Evolutionary conservation across 2,329 filamentous ascomycete species (phyloP).

Genomic region (Arthrinium phaeospermum): DNA sequence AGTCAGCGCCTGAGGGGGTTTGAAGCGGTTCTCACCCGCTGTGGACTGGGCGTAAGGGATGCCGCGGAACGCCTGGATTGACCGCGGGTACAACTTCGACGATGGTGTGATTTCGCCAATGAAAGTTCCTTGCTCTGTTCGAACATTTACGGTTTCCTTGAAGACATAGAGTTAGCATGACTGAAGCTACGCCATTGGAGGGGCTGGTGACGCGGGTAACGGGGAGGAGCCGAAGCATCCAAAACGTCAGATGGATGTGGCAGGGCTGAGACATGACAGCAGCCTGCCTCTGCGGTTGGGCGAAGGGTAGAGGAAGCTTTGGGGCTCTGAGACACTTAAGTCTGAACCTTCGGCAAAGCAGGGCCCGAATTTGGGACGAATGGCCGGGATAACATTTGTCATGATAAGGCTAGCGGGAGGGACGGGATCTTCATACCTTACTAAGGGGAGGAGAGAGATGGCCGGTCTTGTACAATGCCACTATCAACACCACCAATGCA

Average conservation of each 20-base stretch:
- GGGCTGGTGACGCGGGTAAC: neutral
- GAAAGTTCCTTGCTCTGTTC: conserved; percentile 45
- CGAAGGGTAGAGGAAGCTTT: neutral
- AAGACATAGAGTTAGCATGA: neutral
- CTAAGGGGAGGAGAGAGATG: neutral
- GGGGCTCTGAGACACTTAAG: neutral
- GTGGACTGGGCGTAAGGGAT: conserved; percentile 55
- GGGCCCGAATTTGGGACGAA: neutral
- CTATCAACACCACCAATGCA: conserved; percentile 24
- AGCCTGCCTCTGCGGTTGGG: neutral
- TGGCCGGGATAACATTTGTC: neutral
- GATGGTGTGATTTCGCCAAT: conserved; percentile 42
- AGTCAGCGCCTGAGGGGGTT: conserved; percentile 43
- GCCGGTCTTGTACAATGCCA: conserved; percentile 22
- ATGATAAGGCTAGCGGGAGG: neutral
- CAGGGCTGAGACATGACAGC: conserved; percentile 11
- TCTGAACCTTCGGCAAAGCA: neutral
- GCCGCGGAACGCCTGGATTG: conserved; percentile 54
- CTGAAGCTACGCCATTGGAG: neutral
- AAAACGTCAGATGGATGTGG: neutral
- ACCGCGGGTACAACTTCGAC: conserved; percentile 41
- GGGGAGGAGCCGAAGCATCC: neutral
- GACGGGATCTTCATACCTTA: neutral
- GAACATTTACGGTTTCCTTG: conserved; percentile 4
- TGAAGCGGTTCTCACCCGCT: conserved; percentile 52